Percentiles rank a stretch among this genome's conserved stretches.
Conservation (phyloP, 805 yeast genomes). For the Starmerella etchellsii region DNA sequence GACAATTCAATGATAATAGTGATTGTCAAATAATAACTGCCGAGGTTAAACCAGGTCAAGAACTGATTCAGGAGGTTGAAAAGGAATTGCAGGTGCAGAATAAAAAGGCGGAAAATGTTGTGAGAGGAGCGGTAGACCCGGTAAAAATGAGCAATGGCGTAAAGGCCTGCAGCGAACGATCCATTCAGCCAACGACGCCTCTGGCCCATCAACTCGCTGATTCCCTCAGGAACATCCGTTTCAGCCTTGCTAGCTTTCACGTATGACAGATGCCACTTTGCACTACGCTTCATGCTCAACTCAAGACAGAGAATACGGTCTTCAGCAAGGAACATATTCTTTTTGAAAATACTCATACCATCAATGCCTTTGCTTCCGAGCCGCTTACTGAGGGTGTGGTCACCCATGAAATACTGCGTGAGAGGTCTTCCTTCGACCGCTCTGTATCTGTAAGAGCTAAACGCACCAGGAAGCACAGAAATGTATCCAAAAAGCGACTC, state of each 20-base stretch:
- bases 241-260: constrained; percentile 53
- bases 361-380: constrained; percentile 43
- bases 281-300: constrained; percentile 43
- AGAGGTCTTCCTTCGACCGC: constrained; percentile 54
- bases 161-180: constrained; percentile 50
- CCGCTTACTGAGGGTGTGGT: constrained; percentile 36
- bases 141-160: constrained; percentile 42
- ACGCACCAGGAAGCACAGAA: constrained; percentile 56
- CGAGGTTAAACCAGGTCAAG: constrained; percentile 52
- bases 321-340: constrained; percentile 59
- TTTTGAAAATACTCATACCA: constrained; percentile 50
- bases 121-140: constrained; percentile 45
- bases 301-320: constrained; percentile 57
- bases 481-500: constrained; percentile 55
- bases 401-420: constrained; percentile 57
- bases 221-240: constrained; percentile 53
- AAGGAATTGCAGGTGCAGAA: constrained; percentile 42
- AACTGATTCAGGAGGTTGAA: constrained; percentile 43
- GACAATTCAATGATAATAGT: constrained; percentile 42
- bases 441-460: constrained; percentile 48
- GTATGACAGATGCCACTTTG: constrained; percentile 50
- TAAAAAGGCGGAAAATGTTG: constrained; percentile 36
- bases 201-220: constrained; percentile 51
- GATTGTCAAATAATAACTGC: constrained; percentile 50
- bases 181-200: constrained; percentile 61